phyloP scores from a whole-genome alignment of 2,329 filamentous ascomycete species.

The Phaeoacremonium minimum region DNA sequence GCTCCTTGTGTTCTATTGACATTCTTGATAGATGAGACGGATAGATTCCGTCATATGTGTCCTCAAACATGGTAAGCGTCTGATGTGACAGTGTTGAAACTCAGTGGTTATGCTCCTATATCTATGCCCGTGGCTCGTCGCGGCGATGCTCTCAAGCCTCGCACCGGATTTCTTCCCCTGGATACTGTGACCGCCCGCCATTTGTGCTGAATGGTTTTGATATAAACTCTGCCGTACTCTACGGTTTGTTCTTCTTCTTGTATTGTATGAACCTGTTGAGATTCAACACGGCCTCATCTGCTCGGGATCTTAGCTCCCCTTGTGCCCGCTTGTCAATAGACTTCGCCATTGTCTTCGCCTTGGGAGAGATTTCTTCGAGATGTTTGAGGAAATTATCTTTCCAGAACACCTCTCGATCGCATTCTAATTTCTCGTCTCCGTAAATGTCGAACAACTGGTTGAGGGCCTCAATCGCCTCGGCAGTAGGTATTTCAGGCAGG shows the following conservation, averaged over 20 bases:
- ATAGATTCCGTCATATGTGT: too few species aligned
- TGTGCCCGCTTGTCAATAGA: slow-evolving; percentile 55
- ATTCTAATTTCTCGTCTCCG: slow-evolving; percentile 52
- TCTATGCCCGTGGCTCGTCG: too few species aligned
- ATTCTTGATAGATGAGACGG: too few species aligned
- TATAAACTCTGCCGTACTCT: too few species aligned
- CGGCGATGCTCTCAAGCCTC: too few species aligned
- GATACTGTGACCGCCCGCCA: too few species aligned
- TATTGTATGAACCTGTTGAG: slow-evolving; percentile 59
- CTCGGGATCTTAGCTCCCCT: slow-evolving; percentile 51
- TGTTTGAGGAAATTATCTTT: slow-evolving; percentile 54
- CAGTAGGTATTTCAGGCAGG: slow-evolving; percentile 47
- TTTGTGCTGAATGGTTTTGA: too few species aligned
- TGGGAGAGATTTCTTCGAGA: slow-evolving; percentile 49
- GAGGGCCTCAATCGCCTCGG: slow-evolving; percentile 59
- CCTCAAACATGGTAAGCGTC: too few species aligned
- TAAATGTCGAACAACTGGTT: slow-evolving; percentile 67
- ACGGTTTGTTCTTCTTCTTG: slow-evolving; percentile 56
- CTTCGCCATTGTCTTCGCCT: slow-evolving; percentile 53
- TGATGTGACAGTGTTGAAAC: too few species aligned
- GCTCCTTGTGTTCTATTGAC: too few species aligned
- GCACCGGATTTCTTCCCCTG: too few species aligned
- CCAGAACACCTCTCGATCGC: slow-evolving; percentile 62
- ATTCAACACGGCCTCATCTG: slow-evolving; percentile 59
- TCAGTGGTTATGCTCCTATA: too few species aligned